phyloP scores from a whole-genome alignment of 2,329 filamentous ascomycete genomes.

The Pseudonectria foliicola region DNA sequence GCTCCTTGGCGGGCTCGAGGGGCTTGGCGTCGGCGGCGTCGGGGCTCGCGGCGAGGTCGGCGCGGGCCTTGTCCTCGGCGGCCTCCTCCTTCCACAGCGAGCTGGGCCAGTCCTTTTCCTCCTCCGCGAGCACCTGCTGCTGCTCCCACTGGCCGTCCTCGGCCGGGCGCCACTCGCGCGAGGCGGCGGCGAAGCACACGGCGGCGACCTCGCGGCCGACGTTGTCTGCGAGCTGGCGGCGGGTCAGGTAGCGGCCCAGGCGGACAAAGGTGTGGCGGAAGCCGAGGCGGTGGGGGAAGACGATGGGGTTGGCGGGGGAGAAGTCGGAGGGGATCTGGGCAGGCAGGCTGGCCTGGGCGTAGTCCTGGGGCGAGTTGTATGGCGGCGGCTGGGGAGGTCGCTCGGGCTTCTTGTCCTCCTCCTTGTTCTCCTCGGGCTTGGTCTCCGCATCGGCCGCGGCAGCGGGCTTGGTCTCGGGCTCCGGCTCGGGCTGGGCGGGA shows the following conservation, averaged over 20 bases:
- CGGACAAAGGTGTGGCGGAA: constrained; percentile 85
- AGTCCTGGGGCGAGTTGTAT: constrained; percentile 68
- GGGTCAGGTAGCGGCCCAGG: constrained; percentile 80
- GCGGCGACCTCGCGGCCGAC: constrained; percentile 84
- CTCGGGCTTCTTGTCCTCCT: constrained; percentile 48
- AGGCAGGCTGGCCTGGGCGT: constrained; percentile 59
- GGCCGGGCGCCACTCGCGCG: constrained; percentile 43
- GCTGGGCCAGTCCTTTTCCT: constrained; percentile 82
- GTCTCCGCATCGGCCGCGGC: constrained; percentile 29
- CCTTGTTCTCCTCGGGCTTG: constrained; percentile 33
- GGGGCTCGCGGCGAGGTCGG: constrained; percentile 33
- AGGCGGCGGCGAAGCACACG: constrained; percentile 61
- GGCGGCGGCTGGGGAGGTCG: constrained; percentile 58
- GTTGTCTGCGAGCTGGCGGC: constrained; percentile 75
- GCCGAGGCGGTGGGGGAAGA: constrained; percentile 84
- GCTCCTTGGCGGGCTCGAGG: constrained; percentile 48
- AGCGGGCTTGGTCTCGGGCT: constrained; percentile 17
- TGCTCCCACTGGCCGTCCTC: constrained; percentile 30
- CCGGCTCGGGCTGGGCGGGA: constrained; percentile 35
- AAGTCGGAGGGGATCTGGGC: constrained; percentile 61
- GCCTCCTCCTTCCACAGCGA: constrained; percentile 56
- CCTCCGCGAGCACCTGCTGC: constrained; percentile 54
- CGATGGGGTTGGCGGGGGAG: constrained; percentile 63
- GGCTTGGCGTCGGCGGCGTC: constrained; percentile 30
- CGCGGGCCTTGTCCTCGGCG: constrained; percentile 34